A percentile compares a stretch with the other conserved stretches of the same genome.
Conservation (phyloP, 441 rosid genomes). For the Gossypium laxum region DNA sequence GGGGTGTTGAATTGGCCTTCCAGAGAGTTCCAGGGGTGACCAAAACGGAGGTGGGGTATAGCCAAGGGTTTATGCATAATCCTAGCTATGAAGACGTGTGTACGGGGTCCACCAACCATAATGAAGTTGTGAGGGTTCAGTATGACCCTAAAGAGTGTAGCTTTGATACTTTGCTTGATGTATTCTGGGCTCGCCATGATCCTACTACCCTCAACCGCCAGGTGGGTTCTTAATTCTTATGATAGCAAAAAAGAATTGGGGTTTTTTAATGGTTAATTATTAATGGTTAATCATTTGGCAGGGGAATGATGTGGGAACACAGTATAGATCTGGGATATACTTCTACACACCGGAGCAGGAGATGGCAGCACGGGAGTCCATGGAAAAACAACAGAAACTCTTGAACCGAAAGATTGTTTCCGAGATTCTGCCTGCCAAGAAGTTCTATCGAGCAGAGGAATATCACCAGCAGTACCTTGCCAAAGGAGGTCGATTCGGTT, state of each 20-base stretch:
- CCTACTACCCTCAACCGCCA: background rate
- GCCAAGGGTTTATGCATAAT: constrained; percentile 48
- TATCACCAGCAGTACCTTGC: constrained; percentile 81
- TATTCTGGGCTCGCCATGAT: constrained; percentile 44
- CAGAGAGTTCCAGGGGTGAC: background rate
- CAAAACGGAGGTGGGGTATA: background rate
- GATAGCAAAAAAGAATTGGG: background rate
- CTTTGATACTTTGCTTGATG: constrained; percentile 52
- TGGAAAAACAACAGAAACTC: constrained; percentile 52
- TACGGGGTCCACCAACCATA: constrained; percentile 50
- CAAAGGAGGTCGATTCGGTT: constrained; percentile 78
- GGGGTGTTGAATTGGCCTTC: background rate
- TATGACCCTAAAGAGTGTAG: constrained; percentile 65
- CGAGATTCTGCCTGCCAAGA: constrained; percentile 74
- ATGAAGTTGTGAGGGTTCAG: constrained; percentile 74
- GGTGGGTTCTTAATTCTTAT: background rate
- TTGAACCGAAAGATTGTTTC: constrained; percentile 61
- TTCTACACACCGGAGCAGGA: constrained; percentile 79
- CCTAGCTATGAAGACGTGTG: constrained; percentile 76
- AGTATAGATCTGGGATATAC: constrained; percentile 83
- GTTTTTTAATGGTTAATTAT: background rate
- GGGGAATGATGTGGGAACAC: constrained; percentile 88
- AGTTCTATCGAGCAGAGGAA: constrained; percentile 82
- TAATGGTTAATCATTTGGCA: constrained; percentile 16
- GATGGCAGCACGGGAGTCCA: constrained; percentile 51